Evolutionary conservation across 768 basidiomycete genomes (phyloP), one percentile per base, ranked within the genome.

Genomic region (Mycena rosella): DNA sequence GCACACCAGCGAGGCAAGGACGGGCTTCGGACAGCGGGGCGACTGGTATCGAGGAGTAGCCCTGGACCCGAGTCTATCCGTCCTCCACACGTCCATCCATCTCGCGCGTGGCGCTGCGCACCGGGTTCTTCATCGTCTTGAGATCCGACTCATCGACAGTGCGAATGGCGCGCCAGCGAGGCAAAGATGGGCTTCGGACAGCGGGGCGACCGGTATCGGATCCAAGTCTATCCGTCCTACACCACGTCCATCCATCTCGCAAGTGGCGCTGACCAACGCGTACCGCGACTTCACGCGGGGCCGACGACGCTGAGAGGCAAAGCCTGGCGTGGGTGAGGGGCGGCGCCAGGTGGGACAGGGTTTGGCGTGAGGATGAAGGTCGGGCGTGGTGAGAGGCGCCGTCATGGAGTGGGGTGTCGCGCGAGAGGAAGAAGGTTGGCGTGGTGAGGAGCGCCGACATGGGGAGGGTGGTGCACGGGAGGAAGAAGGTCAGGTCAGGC

Each of bases 31-130:
- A 27, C 47, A 48, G 47, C 47, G 47, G 47, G 47, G 47, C 47
- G 47, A 48, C 22, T 14, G 24, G 24, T 48, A 27, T 48, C 47
- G 47, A 48, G 47, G 47, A 14, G 38, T 5, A 45, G 20, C 3
- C 44, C 44, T 45, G 44, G 47, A 48, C 24, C 24, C 47, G 24
- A 26, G 47, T 48, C 47, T 48, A 48, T 48, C 47, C 47, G 47
- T 48, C 47, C 47, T 38, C 5, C 47, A 10, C 47, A 13, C 7
- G 47, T 14, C 47, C 47, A 48, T 48, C 47, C 24, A 48, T 48
- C 47, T 26, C 47, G 47, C 47, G 24, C 24, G 47, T 48, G 13
- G 47, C 47, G 24, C 7, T 48, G 47, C 22, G 24, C 47, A 27
- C 47, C 47, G 8, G 24, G 24, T 13, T 27, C 47, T 26, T 48